Evolutionary conservation across 495 filamentous ascomycete species (phyloP).

Genomic region (Letharia lupina): DNA sequence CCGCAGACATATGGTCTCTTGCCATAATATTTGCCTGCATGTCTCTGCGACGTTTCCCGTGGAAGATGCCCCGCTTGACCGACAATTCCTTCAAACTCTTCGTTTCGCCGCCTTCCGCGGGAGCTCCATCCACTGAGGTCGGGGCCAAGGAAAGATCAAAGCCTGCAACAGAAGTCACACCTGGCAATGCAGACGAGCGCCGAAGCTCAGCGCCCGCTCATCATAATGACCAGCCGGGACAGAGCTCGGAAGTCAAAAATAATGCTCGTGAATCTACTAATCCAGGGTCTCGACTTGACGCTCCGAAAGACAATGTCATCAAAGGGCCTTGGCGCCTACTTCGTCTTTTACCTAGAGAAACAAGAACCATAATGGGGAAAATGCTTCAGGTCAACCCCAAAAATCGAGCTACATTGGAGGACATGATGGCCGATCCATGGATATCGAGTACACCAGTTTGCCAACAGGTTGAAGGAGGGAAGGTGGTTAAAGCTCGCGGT

Average conservation of each 20-base stretch:
- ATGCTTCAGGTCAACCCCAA: slow-evolving; percentile 90
- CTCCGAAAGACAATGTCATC: slow-evolving; percentile 60
- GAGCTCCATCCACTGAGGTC: slow-evolving; percentile 41
- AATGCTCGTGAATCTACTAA: slow-evolving; percentile 36
- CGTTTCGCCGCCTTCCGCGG: slow-evolving; percentile 58
- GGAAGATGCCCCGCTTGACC: slow-evolving; percentile 86
- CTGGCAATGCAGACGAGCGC: slow-evolving; percentile 15
- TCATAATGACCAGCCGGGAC: slow-evolving; percentile 27
- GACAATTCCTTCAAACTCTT: slow-evolving; percentile 96
- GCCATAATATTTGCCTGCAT: slow-evolving; percentile 99
- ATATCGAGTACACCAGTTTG: slow-evolving; percentile 60
- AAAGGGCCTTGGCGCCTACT: slow-evolving; percentile 90
- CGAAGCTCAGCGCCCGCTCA: slow-evolving; percentile 21
- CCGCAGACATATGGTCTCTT: slow-evolving; percentile 93
- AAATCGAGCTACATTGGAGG: slow-evolving; percentile 70
- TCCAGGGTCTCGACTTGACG: slow-evolving; percentile 24
- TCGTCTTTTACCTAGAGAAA: slow-evolving; percentile 85
- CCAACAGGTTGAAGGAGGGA: slow-evolving; percentile 50
- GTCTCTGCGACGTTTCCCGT: slow-evolving; percentile 90
- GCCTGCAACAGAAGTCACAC: slow-evolving; percentile 18
- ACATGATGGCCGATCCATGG: slow-evolving; percentile 88
- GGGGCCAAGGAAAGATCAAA: slow-evolving; percentile 22
- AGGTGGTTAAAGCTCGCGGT: slow-evolving; percentile 42
- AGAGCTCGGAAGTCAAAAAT: slow-evolving; percentile 22
- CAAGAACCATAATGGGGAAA: slow-evolving; percentile 74